A percentile compares a stretch with the other conserved stretches of the same genome.
Evolutionary conservation across 768 basidiomycete species (phyloP).

Genomic region (Cystofilobasidium ferigula): DNA sequence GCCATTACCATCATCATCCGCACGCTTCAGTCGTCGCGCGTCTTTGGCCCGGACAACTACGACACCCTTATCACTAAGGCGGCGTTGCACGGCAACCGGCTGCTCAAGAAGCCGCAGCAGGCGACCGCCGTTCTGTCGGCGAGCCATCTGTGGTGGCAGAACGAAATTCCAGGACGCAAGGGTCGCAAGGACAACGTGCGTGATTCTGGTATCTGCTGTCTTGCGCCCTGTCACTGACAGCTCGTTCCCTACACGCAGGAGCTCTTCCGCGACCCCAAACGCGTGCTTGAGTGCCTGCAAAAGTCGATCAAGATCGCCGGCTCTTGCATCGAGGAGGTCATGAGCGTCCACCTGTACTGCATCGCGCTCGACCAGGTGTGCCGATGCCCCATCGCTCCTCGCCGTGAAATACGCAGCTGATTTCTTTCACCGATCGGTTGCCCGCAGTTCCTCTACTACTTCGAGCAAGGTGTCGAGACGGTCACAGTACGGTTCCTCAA

Average conservation of each 20-base stretch:
- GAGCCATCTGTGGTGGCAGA: conserved; percentile 99
- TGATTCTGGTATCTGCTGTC: background rate
- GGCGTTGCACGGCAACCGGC: conserved; percentile 88
- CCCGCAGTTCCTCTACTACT: conserved; percentile 69
- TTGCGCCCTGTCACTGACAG: background rate
- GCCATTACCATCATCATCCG: conserved; percentile 95
- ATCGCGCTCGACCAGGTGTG: conserved; percentile 72
- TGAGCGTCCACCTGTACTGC: conserved; percentile 89
- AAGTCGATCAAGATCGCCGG: conserved; percentile 93
- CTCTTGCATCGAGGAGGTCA: conserved; percentile 90
- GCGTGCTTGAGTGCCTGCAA: conserved; percentile 92
- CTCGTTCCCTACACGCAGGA: conserved; percentile 30
- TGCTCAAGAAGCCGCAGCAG: conserved; percentile 97
- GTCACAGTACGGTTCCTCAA: conserved; percentile 93
- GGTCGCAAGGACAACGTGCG: conserved; percentile 46
- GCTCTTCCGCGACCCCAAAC: conserved; percentile 70
- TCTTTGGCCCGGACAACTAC: conserved; percentile 91
- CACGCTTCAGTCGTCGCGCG: conserved; percentile 72
- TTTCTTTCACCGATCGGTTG: too few relatives aligned
- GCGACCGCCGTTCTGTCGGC: conserved; percentile 86
- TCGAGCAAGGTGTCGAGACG: conserved; percentile 82
- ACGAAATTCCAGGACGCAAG: conserved; percentile 45
- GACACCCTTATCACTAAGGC: conserved; percentile 97
- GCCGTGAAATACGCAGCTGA: background rate
- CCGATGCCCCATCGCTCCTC: too few relatives aligned